Conservation (phyloP, 257 asterid genomes). For the Lycium ferocissimum region DNA sequence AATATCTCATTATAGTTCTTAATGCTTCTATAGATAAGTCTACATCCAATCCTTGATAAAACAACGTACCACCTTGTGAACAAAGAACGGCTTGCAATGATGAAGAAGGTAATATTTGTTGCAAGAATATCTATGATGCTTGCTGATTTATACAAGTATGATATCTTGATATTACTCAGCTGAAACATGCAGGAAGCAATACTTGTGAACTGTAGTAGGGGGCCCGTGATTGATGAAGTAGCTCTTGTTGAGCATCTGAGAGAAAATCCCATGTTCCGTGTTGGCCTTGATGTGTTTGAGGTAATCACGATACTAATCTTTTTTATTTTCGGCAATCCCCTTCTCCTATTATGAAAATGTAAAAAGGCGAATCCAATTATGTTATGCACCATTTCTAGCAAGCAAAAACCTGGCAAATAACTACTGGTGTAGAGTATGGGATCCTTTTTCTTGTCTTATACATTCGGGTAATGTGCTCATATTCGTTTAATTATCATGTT, state of each 20-base stretch:
- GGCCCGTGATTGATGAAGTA: slow-evolving; percentile 93
- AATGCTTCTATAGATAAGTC: slow-evolving; percentile 73
- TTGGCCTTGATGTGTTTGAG: slow-evolving; percentile 99
- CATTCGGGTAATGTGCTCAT: background rate
- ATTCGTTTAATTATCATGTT: slow-evolving; percentile 5
- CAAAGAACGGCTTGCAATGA: slow-evolving; percentile 84
- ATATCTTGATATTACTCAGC: background rate
- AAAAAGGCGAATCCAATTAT: background rate
- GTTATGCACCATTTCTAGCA: background rate
- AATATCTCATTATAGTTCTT: background rate
- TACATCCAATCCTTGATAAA: slow-evolving; percentile 91
- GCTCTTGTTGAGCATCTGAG: slow-evolving; percentile 93
- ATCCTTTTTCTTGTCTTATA: background rate
- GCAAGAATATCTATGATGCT: background rate
- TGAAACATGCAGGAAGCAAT: slow-evolving; percentile 70
- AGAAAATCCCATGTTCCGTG: slow-evolving; percentile 95
- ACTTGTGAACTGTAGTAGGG: slow-evolving; percentile 95
- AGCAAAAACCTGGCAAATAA: background rate
- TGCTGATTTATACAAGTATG: background rate
- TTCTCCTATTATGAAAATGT: background rate
- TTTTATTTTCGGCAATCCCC: background rate
- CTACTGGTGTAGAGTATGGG: background rate
- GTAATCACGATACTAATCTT: slow-evolving; percentile 41
- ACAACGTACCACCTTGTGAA: slow-evolving; percentile 94
- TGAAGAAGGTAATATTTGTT: slow-evolving; percentile 73